These are phyloP conservation scores for Blastobotrys robertii DNA, from an alignment of 805 yeast genomes.

Conservation along the genomic window DNA sequence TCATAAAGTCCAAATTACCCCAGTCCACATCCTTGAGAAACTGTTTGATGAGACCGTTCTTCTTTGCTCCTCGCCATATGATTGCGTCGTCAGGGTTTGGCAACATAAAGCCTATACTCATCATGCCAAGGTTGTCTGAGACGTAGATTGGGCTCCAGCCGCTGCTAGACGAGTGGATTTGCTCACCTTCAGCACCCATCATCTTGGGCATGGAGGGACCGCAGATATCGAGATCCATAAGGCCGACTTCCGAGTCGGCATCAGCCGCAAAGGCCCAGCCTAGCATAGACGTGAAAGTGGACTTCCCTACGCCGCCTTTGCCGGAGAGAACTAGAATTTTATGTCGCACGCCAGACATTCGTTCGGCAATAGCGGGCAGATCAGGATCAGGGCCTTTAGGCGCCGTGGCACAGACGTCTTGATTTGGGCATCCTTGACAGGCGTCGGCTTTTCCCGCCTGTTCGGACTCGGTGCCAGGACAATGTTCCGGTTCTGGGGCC, in stretches of 20 bases:
- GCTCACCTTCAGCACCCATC: slow-evolving; percentile 85
- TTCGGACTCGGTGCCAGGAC: slow-evolving; percentile 97
- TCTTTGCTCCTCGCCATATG: slow-evolving; percentile 97
- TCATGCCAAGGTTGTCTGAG: slow-evolving; percentile 86
- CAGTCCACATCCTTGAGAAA: slow-evolving; percentile 91
- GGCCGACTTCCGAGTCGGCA: slow-evolving; percentile 67
- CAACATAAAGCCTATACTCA: slow-evolving; percentile 91
- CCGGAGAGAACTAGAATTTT: slow-evolving; percentile 65
- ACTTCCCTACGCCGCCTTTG: slow-evolving; percentile 89
- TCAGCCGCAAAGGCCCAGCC: slow-evolving; percentile 85
- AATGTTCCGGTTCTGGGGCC: slow-evolving; percentile 90
- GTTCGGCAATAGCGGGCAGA: slow-evolving; percentile 59
- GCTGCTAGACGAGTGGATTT: slow-evolving; percentile 75
- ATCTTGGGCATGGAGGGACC: slow-evolving; percentile 95
- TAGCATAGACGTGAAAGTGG: slow-evolving; percentile 92
- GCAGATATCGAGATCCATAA: slow-evolving; percentile 95
- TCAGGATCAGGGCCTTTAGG: slow-evolving; percentile 95
- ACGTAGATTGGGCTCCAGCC: slow-evolving; percentile 98
- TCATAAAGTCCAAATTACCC: slow-evolving; percentile 73
- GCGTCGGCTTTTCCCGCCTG: slow-evolving; percentile 91
- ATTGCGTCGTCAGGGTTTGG: slow-evolving; percentile 90
- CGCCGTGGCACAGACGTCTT: slow-evolving; percentile 72
- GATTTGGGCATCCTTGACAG: slow-evolving; percentile 91
- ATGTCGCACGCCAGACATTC: slow-evolving; percentile 58
- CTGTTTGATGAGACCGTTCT: slow-evolving; percentile 85